Percentiles rank a stretch among this genome's conserved stretches.
These are phyloP conservation scores for Galerina marginata DNA, from an alignment of 768 basidiomycete genomes.

Conservation along the genomic window DNA sequence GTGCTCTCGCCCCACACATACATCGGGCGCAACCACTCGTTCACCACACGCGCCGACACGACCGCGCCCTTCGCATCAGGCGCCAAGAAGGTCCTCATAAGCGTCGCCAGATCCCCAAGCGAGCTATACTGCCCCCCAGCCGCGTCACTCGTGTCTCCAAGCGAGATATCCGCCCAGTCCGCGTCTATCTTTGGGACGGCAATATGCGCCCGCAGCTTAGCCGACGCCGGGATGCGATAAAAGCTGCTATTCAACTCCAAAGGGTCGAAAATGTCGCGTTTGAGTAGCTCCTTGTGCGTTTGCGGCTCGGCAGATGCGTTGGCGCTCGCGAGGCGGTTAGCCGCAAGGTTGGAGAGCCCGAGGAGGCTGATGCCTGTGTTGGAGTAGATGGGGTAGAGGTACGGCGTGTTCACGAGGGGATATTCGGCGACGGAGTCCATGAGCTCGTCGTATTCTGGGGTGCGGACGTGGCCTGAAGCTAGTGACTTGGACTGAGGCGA, in stretches of 20 bases:
- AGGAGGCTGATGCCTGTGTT: slow-evolving; percentile 79
- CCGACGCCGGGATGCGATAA: slow-evolving; percentile 44
- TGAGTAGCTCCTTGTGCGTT: slow-evolving; percentile 48
- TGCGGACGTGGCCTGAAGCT: neutral
- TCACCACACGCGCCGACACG: slow-evolving; percentile 37
- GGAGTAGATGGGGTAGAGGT: slow-evolving; percentile 70
- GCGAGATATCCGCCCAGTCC: slow-evolving; percentile 43
- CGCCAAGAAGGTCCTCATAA: slow-evolving; percentile 52
- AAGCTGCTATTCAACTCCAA: slow-evolving; percentile 50
- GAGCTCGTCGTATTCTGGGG: slow-evolving; percentile 27
- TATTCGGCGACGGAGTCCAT: slow-evolving; percentile 40
- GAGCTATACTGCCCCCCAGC: slow-evolving; percentile 59
- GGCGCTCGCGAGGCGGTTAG: slow-evolving; percentile 49
- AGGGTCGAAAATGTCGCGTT: slow-evolving; percentile 55
- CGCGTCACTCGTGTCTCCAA: slow-evolving; percentile 45
- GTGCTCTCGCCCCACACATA: slow-evolving; percentile 42
- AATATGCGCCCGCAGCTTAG: slow-evolving; percentile 34
- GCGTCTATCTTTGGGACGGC: slow-evolving; percentile 44
- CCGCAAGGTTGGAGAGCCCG: slow-evolving; percentile 62
- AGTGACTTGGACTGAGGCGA: neutral
- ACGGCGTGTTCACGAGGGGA: slow-evolving; percentile 48
- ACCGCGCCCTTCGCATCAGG: slow-evolving; percentile 40
- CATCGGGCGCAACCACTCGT: slow-evolving; percentile 48
- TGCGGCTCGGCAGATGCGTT: slow-evolving; percentile 29
- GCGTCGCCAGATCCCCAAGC: slow-evolving; percentile 45